These are phyloP conservation scores for Neofusicoccum ribis DNA, from an alignment of 2,329 filamentous ascomycete species.

Conservation along the genomic window DNA sequence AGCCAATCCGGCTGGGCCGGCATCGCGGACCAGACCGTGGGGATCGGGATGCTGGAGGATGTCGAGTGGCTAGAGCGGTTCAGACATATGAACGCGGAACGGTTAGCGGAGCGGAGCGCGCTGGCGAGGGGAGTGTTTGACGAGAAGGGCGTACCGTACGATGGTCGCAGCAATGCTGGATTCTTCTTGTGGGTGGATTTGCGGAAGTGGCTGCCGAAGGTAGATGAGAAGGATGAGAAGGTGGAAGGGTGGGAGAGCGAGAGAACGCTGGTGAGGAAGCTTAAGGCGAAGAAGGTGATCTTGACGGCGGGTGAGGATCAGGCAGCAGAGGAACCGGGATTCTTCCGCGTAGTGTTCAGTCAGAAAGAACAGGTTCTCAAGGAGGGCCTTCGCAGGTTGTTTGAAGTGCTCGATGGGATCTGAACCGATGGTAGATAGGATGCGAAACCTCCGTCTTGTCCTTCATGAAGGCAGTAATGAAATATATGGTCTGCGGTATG, in stretches of 20 bases:
- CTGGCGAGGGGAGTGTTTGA: constrained; percentile 25
- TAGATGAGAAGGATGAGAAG: not conserved
- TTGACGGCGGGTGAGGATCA: constrained; percentile 52
- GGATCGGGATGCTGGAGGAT: constrained; percentile 35
- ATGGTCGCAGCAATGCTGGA: constrained; percentile 43
- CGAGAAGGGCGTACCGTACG: constrained; percentile 39
- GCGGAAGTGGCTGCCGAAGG: constrained; percentile 21
- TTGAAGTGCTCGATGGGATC: not conserved
- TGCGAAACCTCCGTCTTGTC: too few relatives aligned
- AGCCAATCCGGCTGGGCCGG: constrained; percentile 32
- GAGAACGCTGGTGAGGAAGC: constrained; percentile 45
- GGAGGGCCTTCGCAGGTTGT: constrained; percentile 1
- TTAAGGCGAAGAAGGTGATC: constrained; percentile 52
- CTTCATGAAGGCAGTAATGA: too few relatives aligned
- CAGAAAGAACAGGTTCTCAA: not conserved
- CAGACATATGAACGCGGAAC: constrained; percentile 21
- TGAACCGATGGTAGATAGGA: too few relatives aligned
- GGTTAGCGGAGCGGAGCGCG: constrained; percentile 26
- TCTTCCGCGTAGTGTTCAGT: constrained; percentile 56
- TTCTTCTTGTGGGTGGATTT: constrained; percentile 50
- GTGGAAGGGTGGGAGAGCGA: constrained; percentile 40
- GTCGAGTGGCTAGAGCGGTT: constrained; percentile 27
- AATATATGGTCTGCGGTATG: too few relatives aligned
- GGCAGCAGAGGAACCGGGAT: constrained; percentile 48
- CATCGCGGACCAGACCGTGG: constrained; percentile 32